These are phyloP conservation scores for Lachnellula subtilissima DNA, from an alignment of 2,329 filamentous ascomycete species.

Conservation along the genomic window DNA sequence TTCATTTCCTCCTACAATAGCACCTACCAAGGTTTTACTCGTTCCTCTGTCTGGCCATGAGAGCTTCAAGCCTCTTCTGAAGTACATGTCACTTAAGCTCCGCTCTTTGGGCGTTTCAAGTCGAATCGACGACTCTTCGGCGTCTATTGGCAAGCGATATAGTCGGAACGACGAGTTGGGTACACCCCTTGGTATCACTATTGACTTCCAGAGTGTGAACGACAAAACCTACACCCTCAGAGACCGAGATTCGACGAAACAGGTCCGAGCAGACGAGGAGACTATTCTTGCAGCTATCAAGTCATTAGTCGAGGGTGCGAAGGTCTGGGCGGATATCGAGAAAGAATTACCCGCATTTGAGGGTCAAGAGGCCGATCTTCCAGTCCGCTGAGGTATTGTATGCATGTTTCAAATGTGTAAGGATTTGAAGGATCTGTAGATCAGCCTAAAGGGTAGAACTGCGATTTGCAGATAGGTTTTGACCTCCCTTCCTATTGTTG, in stretches of 20 bases:
- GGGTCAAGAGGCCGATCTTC: slow-evolving; percentile 54
- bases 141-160: slow-evolving; percentile 92
- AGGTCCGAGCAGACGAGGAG: slow-evolving; percentile 79
- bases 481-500: neutral
- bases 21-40: slow-evolving; percentile 93
- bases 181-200: slow-evolving; percentile 87
- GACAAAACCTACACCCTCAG: slow-evolving; percentile 82
- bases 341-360: slow-evolving; percentile 79
- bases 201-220: slow-evolving; percentile 93
- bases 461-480: neutral
- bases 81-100: slow-evolving; percentile 68
- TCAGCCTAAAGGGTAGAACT: neutral
- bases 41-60: slow-evolving; percentile 80
- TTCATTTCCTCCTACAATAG: slow-evolving; percentile 70
- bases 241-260: slow-evolving; percentile 85
- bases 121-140: slow-evolving; percentile 83
- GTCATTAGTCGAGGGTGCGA: slow-evolving; percentile 43
- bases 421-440: neutral
- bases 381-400: neutral
- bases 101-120: slow-evolving; percentile 73
- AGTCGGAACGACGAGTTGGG: slow-evolving; percentile 93
- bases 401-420: too few species aligned
- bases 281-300: slow-evolving; percentile 71
- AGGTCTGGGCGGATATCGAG: slow-evolving; percentile 65
- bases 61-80: slow-evolving; percentile 73